phyloP scores from a whole-genome alignment of 225 moss, liverwort and hornwort genomes.

The Sphagnum tenellum region DNA sequence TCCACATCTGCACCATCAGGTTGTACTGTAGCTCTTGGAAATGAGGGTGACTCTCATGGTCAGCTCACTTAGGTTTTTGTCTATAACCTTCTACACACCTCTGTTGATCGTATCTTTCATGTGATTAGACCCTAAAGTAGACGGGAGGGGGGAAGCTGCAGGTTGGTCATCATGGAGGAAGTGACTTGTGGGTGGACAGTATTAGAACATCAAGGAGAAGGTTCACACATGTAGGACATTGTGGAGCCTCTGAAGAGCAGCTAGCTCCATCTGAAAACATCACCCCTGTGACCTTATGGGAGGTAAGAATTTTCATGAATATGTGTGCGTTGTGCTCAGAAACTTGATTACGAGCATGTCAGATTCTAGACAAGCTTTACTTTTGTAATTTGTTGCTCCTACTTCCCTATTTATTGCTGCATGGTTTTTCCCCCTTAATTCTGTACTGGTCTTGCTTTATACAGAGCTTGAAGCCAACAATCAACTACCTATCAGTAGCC shows the following conservation, averaged over 20 bases:
- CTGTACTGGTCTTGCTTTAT: background rate
- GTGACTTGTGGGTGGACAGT: slow-evolving; percentile 13
- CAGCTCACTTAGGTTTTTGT: background rate
- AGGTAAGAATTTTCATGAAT: slow-evolving; percentile 20
- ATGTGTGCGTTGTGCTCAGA: background rate
- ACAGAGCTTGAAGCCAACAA: slow-evolving; percentile 75
- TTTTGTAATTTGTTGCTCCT: background rate
- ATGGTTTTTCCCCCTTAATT: background rate
- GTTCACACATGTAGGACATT: slow-evolving; percentile 6
- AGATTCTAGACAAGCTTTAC: background rate
- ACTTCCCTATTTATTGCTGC: background rate
- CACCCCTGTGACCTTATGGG: slow-evolving; percentile 45
- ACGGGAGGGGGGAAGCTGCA: slow-evolving; percentile 5
- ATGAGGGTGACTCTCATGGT: background rate
- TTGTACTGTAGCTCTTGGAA: no score
- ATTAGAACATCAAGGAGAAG: slow-evolving; percentile 5
- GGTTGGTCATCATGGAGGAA: slow-evolving; percentile 17
- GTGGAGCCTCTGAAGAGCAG: slow-evolving; percentile 18
- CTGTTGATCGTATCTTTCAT: background rate
- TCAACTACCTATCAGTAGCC: slow-evolving; percentile 69
- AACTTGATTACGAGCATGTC: background rate
- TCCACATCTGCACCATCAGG: no score
- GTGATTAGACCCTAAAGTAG: background rate
- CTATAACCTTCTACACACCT: background rate
- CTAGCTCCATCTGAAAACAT: slow-evolving; percentile 13